A percentile compares a stretch with the other conserved stretches of the same genome.
Conservation (phyloP, 164 flowering plant species). For the Berberis vulgaris region DNA sequence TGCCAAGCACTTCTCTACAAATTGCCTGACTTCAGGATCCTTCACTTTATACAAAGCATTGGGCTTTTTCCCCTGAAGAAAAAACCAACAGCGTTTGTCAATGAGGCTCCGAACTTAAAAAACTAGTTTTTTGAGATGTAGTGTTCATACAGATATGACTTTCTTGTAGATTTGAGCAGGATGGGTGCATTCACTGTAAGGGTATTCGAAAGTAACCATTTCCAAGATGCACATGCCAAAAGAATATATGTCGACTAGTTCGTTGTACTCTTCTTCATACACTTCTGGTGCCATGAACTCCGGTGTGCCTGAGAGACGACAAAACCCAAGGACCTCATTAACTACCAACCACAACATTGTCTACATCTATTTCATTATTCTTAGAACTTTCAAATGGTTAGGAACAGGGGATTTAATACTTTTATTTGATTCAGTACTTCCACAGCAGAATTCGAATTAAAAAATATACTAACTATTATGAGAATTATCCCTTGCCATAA, state of each 20-base stretch:
- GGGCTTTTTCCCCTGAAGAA: slow-evolving; percentile 74
- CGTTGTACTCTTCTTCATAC: slow-evolving; percentile 91
- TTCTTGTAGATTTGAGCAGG: slow-evolving; percentile 97
- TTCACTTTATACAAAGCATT: slow-evolving; percentile 70
- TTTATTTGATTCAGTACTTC: too few relatives aligned
- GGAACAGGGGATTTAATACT: too few relatives aligned
- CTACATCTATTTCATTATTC: too few relatives aligned
- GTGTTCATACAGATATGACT: slow-evolving; percentile 74
- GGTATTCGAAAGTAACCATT: slow-evolving; percentile 96
- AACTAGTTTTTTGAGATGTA: not conserved
- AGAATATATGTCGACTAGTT: slow-evolving; percentile 90
- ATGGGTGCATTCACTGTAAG: slow-evolving; percentile 94
- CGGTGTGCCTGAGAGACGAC: slow-evolving; percentile 65
- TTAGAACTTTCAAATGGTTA: too few relatives aligned
- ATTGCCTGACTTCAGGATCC: slow-evolving; percentile 74
- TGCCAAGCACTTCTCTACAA: slow-evolving; percentile 88
- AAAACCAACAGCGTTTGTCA: not conserved
- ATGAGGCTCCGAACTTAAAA: not conserved
- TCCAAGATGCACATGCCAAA: slow-evolving; percentile 98
- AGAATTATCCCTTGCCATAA: too few relatives aligned
- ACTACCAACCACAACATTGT: not conserved
- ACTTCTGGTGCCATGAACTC: slow-evolving; percentile 99
- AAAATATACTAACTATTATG: too few relatives aligned
- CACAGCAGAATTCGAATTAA: too few relatives aligned
- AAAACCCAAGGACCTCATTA: not conserved